These are phyloP conservation scores for Cladophialophora yegresii DNA, from an alignment of 2,329 filamentous ascomycete genomes.

Conservation along the genomic window DNA sequence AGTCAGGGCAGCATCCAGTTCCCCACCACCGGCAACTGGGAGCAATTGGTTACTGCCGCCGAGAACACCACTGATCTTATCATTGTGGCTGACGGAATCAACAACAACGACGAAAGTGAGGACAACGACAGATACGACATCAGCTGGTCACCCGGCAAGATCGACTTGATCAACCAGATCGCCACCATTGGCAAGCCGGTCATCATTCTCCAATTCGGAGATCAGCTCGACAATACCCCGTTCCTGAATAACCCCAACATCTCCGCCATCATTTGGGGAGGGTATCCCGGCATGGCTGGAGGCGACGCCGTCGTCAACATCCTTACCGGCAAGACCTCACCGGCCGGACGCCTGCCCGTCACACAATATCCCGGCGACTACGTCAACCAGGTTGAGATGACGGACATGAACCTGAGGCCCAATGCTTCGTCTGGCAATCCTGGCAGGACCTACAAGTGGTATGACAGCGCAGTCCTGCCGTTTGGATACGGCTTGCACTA, in stretches of 20 bases:
- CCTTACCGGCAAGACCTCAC: slow-evolving; percentile 46
- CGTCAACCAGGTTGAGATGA: slow-evolving; percentile 46
- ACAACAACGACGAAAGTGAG: slow-evolving; percentile 48
- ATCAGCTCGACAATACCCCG: slow-evolving; percentile 48
- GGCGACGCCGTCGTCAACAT: slow-evolving; percentile 48
- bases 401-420: slow-evolving; percentile 48
- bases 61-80: slow-evolving; percentile 44
- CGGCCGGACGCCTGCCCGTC: slow-evolving; percentile 46
- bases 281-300: slow-evolving; percentile 50
- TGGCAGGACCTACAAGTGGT: slow-evolving; percentile 52
- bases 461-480: slow-evolving; percentile 45
- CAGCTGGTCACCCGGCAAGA: slow-evolving; percentile 48
- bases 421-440: slow-evolving; percentile 41
- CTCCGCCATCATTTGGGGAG: slow-evolving; percentile 48
- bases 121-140: slow-evolving; percentile 46
- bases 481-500: slow-evolving; percentile 52
- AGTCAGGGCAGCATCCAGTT: slow-evolving; percentile 36
- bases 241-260: slow-evolving; percentile 46
- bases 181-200: slow-evolving; percentile 44
- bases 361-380: slow-evolving; percentile 48
- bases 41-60: slow-evolving; percentile 41
- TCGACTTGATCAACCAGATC: slow-evolving; percentile 46
- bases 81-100: slow-evolving; percentile 48
- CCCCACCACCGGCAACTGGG: slow-evolving; percentile 41
- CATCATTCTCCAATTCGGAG: slow-evolving; percentile 49